Base-by-base conservation (phyloP, 768 basidiomycete genomes). In the Postia placenta region DNA sequence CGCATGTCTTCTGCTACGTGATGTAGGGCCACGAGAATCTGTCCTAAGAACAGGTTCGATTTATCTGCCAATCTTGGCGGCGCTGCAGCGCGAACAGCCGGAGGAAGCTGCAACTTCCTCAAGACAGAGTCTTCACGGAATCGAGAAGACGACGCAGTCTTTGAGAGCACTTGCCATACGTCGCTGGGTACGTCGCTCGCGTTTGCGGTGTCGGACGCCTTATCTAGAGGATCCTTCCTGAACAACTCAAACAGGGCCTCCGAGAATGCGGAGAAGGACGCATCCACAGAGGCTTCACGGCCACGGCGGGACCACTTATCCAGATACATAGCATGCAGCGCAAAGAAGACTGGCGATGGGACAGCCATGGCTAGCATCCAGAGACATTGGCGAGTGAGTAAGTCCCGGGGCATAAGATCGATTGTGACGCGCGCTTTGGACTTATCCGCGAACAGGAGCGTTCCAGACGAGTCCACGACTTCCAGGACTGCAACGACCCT, bases 11-110 rank as follows among this genome's bases (percentile, higher is more conserved):
- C 90, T 0, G 76, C 92, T 2, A 95, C 73, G 38, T 83, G 78
- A 60, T 97, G 93, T 1, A 98, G 65, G 0, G 82, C 85, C 50
- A 83, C 79, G 11, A 94, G 69, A 23, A 85, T 70, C 1, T 79
- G 78, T 0, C 78, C 78, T 14, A 84, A 67, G 14, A 77, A 63
- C 19, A 64, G 63, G 43, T 79, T 74, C 11, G 75, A 72, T 47
- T 51, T 59, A 51, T 12, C 22, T 9, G 24, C 7, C 22, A 22
- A 22, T 33, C 37, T 47, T 11, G 24, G 45, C 20, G 38, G 42
- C 1, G 25, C 47, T 14, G 11, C 7, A 14, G 38, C 27, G 11
- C 23, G 26, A 23, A 22, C 27, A 7, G 42, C 27, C 2, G 41
- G 51, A 20, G 73, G 75, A 19, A 72, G 56, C 30, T 58, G 65